These are phyloP conservation scores for Excoecaria cochinchinensis DNA, from an alignment of 345 rosid genomes.

Conservation along the genomic window DNA sequence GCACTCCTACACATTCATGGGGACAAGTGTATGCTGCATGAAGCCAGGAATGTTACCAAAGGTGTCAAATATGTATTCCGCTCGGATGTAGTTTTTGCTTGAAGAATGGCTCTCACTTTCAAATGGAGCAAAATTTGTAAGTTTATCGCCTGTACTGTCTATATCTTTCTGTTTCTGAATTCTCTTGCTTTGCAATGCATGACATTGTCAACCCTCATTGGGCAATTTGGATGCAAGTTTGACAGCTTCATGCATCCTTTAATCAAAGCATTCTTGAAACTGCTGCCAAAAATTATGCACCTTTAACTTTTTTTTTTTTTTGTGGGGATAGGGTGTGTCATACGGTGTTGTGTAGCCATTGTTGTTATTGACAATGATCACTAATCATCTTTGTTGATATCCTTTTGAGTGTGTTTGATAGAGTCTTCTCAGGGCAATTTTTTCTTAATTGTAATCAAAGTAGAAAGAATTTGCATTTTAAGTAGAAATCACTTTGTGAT, in stretches of 20 bases:
- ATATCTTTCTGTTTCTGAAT: neutral
- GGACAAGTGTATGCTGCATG: slow-evolving; percentile 88
- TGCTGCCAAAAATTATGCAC: neutral
- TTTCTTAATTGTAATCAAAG: slow-evolving; percentile 1
- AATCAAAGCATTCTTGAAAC: neutral
- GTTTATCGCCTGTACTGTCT: neutral
- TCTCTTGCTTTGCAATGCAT: slow-evolving; percentile 2
- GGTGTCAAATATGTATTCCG: slow-evolving; percentile 89
- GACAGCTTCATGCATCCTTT: neutral
- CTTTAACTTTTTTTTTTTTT: neutral
- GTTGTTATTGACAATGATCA: neutral
- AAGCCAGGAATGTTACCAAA: slow-evolving; percentile 68
- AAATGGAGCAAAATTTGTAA: slow-evolving; percentile 13
- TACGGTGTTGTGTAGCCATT: neutral
- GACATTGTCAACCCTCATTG: slow-evolving; percentile 2
- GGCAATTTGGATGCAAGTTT: neutral
- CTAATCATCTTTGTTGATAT: neutral
- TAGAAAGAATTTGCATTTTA: neutral
- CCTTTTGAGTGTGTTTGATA: neutral
- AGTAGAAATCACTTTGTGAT: neutral
- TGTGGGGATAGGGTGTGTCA: neutral
- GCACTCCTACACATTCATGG: slow-evolving; percentile 94
- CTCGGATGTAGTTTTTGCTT: slow-evolving; percentile 91
- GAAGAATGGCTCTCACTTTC: slow-evolving; percentile 20
- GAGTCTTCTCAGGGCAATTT: neutral